A percentile compares a stretch with the other conserved stretches of the same genome.
Evolutionary conservation across 176 grass and related monocot species (phyloP).

Genomic region (Eleusine coracana): DNA sequence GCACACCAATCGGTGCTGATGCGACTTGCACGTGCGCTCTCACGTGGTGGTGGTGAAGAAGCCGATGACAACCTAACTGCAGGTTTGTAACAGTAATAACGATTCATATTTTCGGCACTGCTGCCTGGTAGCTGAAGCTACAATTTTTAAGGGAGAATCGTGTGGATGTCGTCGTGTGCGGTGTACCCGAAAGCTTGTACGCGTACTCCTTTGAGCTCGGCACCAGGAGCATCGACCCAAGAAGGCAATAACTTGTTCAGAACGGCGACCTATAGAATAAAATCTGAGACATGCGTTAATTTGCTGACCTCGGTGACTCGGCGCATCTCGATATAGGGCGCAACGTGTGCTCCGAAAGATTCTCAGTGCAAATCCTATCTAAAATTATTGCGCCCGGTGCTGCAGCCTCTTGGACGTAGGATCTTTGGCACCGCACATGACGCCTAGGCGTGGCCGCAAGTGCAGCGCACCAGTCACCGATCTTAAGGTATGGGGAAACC

Average conservation of each 20-base stretch:
- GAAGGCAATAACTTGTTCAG: background rate
- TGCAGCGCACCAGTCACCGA: background rate
- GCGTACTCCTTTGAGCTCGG: too few relatives aligned
- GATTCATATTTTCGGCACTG: too few relatives aligned
- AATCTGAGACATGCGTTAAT: background rate
- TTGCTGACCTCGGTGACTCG: background rate
- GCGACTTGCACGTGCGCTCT: background rate
- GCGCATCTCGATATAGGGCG: slow-evolving; percentile 22
- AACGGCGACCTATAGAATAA: background rate
- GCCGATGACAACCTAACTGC: background rate
- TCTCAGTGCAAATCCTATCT: slow-evolving; percentile 9
- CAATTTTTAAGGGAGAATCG: background rate
- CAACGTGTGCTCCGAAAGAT: slow-evolving; percentile 38
- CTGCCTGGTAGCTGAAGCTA: background rate
- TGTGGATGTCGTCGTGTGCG: background rate
- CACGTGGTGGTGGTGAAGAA: background rate
- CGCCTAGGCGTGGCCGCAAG: slow-evolving; percentile 25
- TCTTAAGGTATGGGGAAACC: background rate
- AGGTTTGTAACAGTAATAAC: too few relatives aligned
- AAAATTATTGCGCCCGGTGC: slow-evolving; percentile 17
- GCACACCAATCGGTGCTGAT: background rate
- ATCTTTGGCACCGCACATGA: slow-evolving; percentile 42
- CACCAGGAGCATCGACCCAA: slow-evolving; percentile 10
- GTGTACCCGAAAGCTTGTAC: background rate
- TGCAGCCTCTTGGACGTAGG: background rate